Percentiles rank a stretch among this genome's conserved stretches.
phyloP scores from a whole-genome alignment of 768 basidiomycete species.

The Amanita jacksonii region DNA sequence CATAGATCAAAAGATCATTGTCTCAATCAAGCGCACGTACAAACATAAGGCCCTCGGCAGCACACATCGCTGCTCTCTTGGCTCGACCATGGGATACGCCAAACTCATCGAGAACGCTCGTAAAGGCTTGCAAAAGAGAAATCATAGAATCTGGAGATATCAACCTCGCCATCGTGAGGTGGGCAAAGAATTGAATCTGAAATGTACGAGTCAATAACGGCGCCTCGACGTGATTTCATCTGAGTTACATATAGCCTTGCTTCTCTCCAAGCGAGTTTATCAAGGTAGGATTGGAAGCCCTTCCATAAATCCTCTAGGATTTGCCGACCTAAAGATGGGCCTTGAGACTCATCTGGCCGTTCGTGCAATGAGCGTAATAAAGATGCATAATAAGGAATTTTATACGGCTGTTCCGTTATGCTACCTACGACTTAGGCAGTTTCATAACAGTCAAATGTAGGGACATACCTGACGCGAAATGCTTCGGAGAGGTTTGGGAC shows the following conservation, averaged over 20 bases:
- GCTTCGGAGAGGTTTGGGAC: slow-evolving; percentile 64
- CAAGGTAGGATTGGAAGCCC: slow-evolving; percentile 81
- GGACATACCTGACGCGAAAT: slow-evolving; percentile 57
- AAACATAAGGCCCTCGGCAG: slow-evolving; percentile 73
- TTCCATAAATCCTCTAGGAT: slow-evolving; percentile 87
- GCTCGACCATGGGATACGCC: slow-evolving; percentile 81
- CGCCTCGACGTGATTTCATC: neutral
- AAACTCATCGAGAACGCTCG: slow-evolving; percentile 81
- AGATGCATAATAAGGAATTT: slow-evolving; percentile 83
- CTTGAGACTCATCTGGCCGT: slow-evolving; percentile 29
- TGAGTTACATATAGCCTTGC: slow-evolving; percentile 68
- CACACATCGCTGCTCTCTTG: slow-evolving; percentile 71
- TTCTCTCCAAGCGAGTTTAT: slow-evolving; percentile 87
- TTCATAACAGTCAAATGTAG: neutral
- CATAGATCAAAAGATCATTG: slow-evolving; percentile 2
- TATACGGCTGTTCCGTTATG: slow-evolving; percentile 88
- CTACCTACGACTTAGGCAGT: slow-evolving; percentile 27
- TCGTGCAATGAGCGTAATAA: slow-evolving; percentile 63
- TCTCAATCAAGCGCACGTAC: slow-evolving; percentile 23
- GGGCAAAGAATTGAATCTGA: slow-evolving; percentile 91
- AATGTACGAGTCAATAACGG: slow-evolving; percentile 8
- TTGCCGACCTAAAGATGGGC: slow-evolving; percentile 50
- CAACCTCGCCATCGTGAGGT: slow-evolving; percentile 67
- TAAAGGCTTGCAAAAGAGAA: slow-evolving; percentile 74
- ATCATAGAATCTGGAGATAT: slow-evolving; percentile 74